Percentiles rank a stretch among this genome's conserved stretches.
These are phyloP conservation scores for Nitzschia sp. DNA, from an alignment of 108 stramenopile species.

Conservation along the genomic window DNA sequence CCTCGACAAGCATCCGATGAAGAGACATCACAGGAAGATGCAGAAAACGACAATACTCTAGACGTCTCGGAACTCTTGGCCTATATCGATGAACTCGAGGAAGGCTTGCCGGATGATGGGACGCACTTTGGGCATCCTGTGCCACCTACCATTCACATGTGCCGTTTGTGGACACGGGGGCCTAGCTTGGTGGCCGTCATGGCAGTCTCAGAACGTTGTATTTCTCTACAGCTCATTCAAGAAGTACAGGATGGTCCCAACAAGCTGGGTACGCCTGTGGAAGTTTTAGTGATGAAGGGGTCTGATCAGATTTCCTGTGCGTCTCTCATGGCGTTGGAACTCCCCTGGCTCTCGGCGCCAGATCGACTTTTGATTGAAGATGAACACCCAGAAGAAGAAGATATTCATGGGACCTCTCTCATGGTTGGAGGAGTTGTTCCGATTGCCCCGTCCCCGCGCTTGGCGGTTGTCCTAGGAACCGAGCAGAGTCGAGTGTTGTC, in stretches of 20 bases:
- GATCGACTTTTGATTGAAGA: constrained; percentile 17
- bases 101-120: constrained; percentile 17
- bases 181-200: constrained; percentile 22
- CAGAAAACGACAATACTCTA: neutral
- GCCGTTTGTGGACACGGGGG: constrained; percentile 17
- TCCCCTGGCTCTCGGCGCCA: constrained; percentile 21
- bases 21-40: constrained; percentile 1
- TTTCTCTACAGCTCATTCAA: constrained; percentile 35
- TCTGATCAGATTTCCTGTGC: constrained; percentile 46
- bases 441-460: constrained; percentile 20
- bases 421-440: constrained; percentile 28
- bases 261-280: constrained; percentile 26
- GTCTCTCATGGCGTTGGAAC: constrained; percentile 35
- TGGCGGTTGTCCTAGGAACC: constrained; percentile 47
- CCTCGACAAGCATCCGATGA: neutral
- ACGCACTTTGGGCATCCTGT: constrained; percentile 35
- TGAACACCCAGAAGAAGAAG: neutral
- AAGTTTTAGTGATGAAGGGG: constrained; percentile 26
- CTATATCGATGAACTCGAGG: constrained; percentile 33
- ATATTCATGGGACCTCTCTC: neutral
- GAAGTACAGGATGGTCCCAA: constrained; percentile 14
- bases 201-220: constrained; percentile 38
- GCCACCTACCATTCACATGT: constrained; percentile 30
- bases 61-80: constrained; percentile 34
- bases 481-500: constrained; percentile 38